Percentiles rank a stretch among this genome's conserved stretches.
These are phyloP conservation scores for Suillus alpinus DNA, from an alignment of 768 basidiomycete species.

Conservation along the genomic window DNA sequence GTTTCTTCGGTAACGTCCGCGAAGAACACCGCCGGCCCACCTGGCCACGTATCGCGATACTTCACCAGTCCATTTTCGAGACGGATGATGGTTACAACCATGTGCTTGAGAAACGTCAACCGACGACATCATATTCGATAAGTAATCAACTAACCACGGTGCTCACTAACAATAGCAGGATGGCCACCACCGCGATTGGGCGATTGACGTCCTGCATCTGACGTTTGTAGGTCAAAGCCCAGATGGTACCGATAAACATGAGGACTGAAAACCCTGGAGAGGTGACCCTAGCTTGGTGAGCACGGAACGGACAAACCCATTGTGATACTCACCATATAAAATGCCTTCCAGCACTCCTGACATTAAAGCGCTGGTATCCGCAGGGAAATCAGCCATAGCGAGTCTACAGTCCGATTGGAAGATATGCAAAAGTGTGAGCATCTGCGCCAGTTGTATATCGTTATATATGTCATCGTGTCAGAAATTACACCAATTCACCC, in stretches of 20 bases:
- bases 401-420: not conserved
- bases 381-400: not conserved
- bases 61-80: not conserved
- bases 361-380: not conserved
- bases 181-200: slow-evolving; percentile 14
- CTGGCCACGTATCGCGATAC: not conserved
- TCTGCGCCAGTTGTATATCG: not conserved
- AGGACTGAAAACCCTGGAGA: not conserved
- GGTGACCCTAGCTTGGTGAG: not conserved
- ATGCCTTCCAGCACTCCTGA: not conserved
- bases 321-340: not conserved
- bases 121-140: not conserved
- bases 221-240: not conserved
- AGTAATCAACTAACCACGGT: slow-evolving; percentile 11
- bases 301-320: not conserved
- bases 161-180: slow-evolving; percentile 19
- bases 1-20: not conserved
- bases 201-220: slow-evolving; percentile 7
- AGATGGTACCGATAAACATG: not conserved
- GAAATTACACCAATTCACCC: not conserved
- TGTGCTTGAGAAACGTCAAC: not conserved
- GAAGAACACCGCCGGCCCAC: not conserved
- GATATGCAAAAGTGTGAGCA: not conserved
- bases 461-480: not conserved
- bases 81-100: not conserved